Evolutionary conservation across 495 filamentous ascomycete species (phyloP).

Genomic region (Aspergillus panamensis): DNA sequence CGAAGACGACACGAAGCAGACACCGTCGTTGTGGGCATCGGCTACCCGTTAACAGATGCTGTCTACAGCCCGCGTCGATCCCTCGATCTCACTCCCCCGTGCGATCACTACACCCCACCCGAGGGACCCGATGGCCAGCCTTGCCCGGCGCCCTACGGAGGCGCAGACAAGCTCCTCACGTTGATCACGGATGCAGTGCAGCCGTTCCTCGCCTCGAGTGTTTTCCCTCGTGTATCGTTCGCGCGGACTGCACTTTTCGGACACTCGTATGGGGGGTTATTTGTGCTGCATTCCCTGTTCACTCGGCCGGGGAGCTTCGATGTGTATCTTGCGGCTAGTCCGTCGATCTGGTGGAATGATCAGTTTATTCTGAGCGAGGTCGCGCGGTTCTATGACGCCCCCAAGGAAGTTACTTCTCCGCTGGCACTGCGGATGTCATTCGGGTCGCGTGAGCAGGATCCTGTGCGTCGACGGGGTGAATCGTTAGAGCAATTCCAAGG

Average conservation of each 20-base stretch:
- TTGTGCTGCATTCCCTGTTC: constrained; percentile 22
- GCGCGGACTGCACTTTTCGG: constrained; percentile 22
- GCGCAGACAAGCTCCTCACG: constrained; percentile 20
- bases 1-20: constrained; percentile 15
- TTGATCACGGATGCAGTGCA: constrained; percentile 18
- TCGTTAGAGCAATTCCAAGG: constrained; percentile 13
- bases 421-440: constrained; percentile 17
- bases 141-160: constrained; percentile 13
- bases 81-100: constrained; percentile 24
- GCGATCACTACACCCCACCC: constrained; percentile 16
- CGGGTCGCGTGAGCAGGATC: constrained; percentile 23
- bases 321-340: constrained; percentile 25
- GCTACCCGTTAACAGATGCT: constrained; percentile 20
- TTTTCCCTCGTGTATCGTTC: constrained; percentile 19
- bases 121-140: constrained; percentile 16
- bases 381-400: constrained; percentile 3
- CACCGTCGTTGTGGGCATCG: constrained; percentile 22
- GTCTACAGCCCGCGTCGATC: constrained; percentile 22
- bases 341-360: constrained; percentile 29
- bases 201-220: constrained; percentile 11
- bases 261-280: constrained; percentile 25
- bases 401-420: neutral
- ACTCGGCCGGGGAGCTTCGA: constrained; percentile 19
- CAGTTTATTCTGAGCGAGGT: constrained; percentile 19
- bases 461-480: constrained; percentile 11